Base-by-base conservation (phyloP, 768 basidiomycete species). In the Pulveroboletus sp. region DNA sequence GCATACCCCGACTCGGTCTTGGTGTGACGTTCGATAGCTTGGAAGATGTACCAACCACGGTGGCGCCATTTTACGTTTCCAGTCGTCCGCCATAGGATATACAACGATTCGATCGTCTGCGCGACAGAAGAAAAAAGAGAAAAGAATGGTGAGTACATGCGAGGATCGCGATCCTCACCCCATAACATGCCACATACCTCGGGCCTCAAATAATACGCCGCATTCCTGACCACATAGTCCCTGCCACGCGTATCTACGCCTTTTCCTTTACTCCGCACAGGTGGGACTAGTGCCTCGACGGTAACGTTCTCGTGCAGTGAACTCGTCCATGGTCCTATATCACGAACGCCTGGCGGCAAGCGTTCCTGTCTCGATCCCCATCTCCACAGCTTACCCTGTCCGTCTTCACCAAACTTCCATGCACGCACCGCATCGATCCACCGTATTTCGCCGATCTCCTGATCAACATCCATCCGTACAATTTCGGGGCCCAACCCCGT, bases 51-150 rank as follows among this genome's bases (percentile, higher is more conserved):
- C 85, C 86, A 88, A 1, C 82, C 86, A 18, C 80, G 76, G 39
- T 81, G 74, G 54, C 88, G 76, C 88, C 89, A 90, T 52, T 74
- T 76, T 17, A 62, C 59, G 57, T 90, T 77, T 0, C 83, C 80
- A 4, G 88, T 90, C 9, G 77, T 76, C 35, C 77, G 78, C 81
- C 83, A 90, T 49, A 90, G 64, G 17, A 89, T 60, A 59, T 83
- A 89, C 39, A 90, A 56, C 8, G 82, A 84, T 60, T 90, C 88
- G 14, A 90, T 57, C 10, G 89, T 83, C 86, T 90, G 56, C 10
- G 13, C 21, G 11, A 24, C 9, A 13, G 17, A 26, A 41, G 18
- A 15, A 10, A 18, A n/a, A 11, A 17, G 14, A 14, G 32, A 33
- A 13, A 10, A 1, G 32, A 33, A 40, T 7, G 33, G 10, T 36